Evolutionary conservation across 2,329 filamentous ascomycete species (phyloP), one percentile per base, ranked within the genome.

Genomic region (Colletotrichum truncatum): DNA sequence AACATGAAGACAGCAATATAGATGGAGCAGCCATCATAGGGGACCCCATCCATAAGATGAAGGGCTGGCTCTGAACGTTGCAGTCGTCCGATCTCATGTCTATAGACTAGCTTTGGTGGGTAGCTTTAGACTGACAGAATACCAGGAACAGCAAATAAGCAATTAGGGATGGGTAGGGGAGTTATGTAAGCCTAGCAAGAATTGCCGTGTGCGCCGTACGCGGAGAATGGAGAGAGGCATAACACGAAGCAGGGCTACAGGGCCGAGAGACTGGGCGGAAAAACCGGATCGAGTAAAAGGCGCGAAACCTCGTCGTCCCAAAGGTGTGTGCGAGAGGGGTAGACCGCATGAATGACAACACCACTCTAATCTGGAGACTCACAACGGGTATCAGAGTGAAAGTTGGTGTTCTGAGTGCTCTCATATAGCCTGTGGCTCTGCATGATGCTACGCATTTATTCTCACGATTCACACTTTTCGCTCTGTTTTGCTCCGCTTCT

Each of bases 11-110:
- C 18, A 56, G 48, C 61, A 64, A 52, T 64, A 53, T 60, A 64
- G 21, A 46, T 60, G 61, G 46, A 32, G 54, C 54, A 60, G n/a
- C 30, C 16, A 28, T 28, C 28, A 52, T 18, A 36, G 23, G 32
- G 18, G 46, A 34, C 54, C 39, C 30, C 45, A 14, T 51, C 54
- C 23, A 64, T 38, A 45, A 59, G 60, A 64, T 64, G 60, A 64
- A 59, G 54, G 60, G 36, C n/a, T 23, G 30, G 16, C 28, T 23
- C 21, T 52, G 26, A 30, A 23, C 10, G 46, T 58, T 34, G 26
- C 30, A 30, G 38, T 39, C 18, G 36, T 23, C 60, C 45, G 53
- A 64, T 52, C 21, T 52, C 38, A 45, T 23, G 34, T 36, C 11
- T 7, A 9, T 8, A 14, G 9, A 14, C 57, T 11, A 28, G 18